These are phyloP conservation scores for Camelina neglecta DNA, from an alignment of 345 rosid species.

Conservation along the genomic window DNA sequence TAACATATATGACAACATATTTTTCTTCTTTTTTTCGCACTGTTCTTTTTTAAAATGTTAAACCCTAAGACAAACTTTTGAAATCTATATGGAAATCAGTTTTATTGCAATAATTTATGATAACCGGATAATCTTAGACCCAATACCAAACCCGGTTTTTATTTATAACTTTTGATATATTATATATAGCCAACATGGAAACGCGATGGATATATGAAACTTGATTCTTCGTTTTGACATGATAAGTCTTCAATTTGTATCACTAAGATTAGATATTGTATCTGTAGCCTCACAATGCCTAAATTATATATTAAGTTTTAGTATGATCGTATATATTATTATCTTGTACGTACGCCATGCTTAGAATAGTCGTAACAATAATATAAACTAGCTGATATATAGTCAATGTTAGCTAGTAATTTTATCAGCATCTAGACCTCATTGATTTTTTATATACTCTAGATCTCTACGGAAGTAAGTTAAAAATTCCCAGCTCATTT, in stretches of 20 bases:
- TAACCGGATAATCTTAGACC: background rate
- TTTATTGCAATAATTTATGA: background rate
- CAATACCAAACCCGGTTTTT: background rate
- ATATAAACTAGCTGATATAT: background rate
- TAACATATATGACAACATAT: background rate
- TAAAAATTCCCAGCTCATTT: background rate
- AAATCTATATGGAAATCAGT: background rate
- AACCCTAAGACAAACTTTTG: background rate
- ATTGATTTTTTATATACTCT: background rate
- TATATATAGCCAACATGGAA: background rate
- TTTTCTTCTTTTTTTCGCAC: background rate
- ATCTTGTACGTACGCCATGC: background rate
- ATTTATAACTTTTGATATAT: background rate
- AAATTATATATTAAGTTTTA: background rate
- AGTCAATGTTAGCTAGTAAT: constrained; percentile 5
- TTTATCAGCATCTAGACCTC: background rate
- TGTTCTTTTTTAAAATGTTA: too few relatives aligned
- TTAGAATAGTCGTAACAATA: background rate
- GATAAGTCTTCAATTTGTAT: background rate
- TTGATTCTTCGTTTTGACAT: background rate
- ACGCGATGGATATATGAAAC: background rate
- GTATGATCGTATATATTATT: background rate
- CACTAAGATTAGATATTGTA: background rate
- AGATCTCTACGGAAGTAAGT: background rate
- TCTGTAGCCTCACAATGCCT: background rate